Base-by-base conservation (phyloP, 805 yeast species). In the Candida coquimbonensis region DNA sequence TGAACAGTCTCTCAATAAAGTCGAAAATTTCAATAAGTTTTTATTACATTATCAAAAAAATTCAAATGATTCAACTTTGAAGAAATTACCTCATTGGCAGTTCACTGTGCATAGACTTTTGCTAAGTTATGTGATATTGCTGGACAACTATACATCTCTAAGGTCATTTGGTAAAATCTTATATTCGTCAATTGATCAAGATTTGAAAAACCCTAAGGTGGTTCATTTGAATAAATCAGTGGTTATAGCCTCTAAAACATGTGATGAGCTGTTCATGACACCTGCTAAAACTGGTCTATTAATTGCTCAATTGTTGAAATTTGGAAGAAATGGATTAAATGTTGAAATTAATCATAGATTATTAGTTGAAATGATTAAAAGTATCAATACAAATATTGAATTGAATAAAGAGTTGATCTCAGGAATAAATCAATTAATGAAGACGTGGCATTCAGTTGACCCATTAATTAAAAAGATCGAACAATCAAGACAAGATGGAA, bases 41-140 rank as follows among this genome's bases (percentile, higher is more conserved):
- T 45, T 68, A 13, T 44, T 51, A 33, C 53, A 49, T 21, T 66
- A 57, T 46, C 53, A 58, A n/a, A 43, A 41, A 16, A 53, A 48
- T 31, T 49, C 57, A 0, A 36, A 45, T 9, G 58, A 59, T 19
- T 48, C 48, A 1, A 38, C 45, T 17, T 39, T 68, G 9, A 61
- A 61, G 34, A 60, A 64, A 19, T 40, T 70, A 2, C 70, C 72
- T 5, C 52, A 57, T 41, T 64, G 69, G 65, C 55, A 62, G n/a
- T 67, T 62, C 47, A 58, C 76, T 0, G 53, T 75, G 36, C 83
- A 79, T 52, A 64, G 74, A 47, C 61, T 76, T 5, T 68, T 76
- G 46, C 66, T 75, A 14, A 54, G 47, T 12, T 49, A 51, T 32
- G 44, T 56, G 8, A 60, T 75, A 38, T 54, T 74, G 31, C 68